Conservation (phyloP, 2,329 filamentous ascomycete species). For the Orbilia blumenaviensis region DNA sequence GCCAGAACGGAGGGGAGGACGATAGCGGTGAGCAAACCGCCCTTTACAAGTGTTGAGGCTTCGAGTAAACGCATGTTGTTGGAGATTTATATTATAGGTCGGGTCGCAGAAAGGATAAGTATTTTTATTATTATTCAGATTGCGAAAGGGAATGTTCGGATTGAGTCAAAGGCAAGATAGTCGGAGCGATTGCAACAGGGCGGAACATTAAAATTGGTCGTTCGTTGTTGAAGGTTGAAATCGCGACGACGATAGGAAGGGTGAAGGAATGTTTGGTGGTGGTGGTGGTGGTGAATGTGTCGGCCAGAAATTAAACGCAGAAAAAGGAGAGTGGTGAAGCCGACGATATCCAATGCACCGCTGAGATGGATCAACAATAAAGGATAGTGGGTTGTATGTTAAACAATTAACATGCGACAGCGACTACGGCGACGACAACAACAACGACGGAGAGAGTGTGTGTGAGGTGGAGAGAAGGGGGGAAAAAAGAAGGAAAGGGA, state of each 20-base stretch:
- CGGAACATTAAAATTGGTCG: constrained; percentile 2
- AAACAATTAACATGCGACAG: no score
- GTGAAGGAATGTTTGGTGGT: constrained; percentile 16
- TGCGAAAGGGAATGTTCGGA: not conserved
- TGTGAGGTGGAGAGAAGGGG: not conserved
- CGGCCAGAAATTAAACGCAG: no score
- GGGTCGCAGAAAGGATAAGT: no score
- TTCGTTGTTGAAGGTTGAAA: not conserved
- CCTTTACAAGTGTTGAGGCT: constrained; percentile 35
- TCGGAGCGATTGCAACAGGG: not conserved
- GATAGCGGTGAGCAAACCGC: constrained; percentile 38
- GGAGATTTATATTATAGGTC: not conserved
- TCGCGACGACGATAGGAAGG: not conserved
- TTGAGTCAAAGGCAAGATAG: not conserved
- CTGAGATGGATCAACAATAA: no score
- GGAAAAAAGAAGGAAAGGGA: not conserved
- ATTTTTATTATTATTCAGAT: not conserved
- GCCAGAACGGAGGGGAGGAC: constrained; percentile 36
- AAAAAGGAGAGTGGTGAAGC: no score
- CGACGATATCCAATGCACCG: constrained; percentile 6
- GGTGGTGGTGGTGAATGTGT: no score
- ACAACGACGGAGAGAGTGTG: not conserved
- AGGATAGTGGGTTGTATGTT: no score
- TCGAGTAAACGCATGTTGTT: constrained; percentile 34
- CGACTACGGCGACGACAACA: not conserved